Percentiles rank a stretch among this genome's conserved stretches.
phyloP scores from a whole-genome alignment of 306 rosid species.

The Pyrus betulifolia region DNA sequence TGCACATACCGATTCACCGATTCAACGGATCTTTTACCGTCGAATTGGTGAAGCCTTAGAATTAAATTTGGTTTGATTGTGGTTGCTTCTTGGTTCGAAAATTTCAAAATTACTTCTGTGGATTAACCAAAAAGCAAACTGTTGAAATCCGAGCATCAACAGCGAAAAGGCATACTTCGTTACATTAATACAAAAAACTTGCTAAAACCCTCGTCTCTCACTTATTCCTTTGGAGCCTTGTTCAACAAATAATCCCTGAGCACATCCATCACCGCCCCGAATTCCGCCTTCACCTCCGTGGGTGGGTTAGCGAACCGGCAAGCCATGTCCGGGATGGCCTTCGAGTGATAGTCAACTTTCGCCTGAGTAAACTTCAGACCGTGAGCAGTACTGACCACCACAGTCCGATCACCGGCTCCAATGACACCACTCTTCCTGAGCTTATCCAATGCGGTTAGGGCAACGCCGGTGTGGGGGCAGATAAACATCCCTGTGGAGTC shows the following conservation, averaged over 20 bases:
- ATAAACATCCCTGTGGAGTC: constrained; percentile 83
- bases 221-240: constrained; percentile 13
- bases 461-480: constrained; percentile 86
- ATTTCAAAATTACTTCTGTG: too few relatives aligned
- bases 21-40: background rate
- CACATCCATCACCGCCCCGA: constrained; percentile 48
- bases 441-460: constrained; percentile 58
- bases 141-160: too few relatives aligned
- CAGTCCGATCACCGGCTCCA: constrained; percentile 46
- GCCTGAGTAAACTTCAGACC: constrained; percentile 68
- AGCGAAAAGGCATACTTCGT: background rate
- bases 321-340: constrained; percentile 31
- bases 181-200: background rate
- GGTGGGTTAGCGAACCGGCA: constrained; percentile 48
- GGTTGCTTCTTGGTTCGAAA: background rate
- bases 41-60: background rate
- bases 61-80: background rate
- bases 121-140: too few relatives aligned
- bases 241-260: constrained; percentile 31
- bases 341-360: constrained; percentile 47
- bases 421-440: constrained; percentile 63
- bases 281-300: constrained; percentile 37
- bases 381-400: constrained; percentile 84
- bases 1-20: too few relatives aligned
- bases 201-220: background rate